Conservation (phyloP, 257 asterid species). For the Solanum sejunctum region DNA sequence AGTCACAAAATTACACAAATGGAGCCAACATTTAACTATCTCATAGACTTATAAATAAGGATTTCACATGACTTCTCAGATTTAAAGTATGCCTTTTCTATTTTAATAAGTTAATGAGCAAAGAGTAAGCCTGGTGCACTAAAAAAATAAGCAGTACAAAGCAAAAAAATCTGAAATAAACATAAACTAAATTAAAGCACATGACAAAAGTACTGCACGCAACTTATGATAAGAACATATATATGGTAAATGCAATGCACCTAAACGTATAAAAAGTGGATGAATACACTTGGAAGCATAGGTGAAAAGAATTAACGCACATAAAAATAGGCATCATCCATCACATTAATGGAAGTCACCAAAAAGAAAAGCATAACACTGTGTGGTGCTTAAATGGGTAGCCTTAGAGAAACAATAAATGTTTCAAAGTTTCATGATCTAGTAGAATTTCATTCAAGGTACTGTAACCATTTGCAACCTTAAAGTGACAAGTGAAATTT, state of each 20-base stretch:
- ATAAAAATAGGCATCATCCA: not conserved
- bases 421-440: not conserved
- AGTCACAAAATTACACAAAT: not conserved
- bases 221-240: not conserved
- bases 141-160: not conserved
- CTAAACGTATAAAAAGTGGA: not conserved
- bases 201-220: not conserved
- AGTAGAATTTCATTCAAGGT: not conserved
- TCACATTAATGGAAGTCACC: not conserved
- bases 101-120: not conserved
- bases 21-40: not conserved
- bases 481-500: not conserved
- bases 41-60: not conserved
- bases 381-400: not conserved
- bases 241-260: not conserved
- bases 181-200: not conserved
- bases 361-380: not conserved
- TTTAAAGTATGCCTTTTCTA: not conserved
- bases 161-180: not conserved
- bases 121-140: too few relatives aligned
- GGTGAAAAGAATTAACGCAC: not conserved
- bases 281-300: not conserved
- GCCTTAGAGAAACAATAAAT: not conserved
- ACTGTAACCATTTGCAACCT: not conserved
- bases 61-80: not conserved